These are phyloP conservation scores for Lactarius evosmus DNA, from an alignment of 768 basidiomycete species.

Conservation along the genomic window DNA sequence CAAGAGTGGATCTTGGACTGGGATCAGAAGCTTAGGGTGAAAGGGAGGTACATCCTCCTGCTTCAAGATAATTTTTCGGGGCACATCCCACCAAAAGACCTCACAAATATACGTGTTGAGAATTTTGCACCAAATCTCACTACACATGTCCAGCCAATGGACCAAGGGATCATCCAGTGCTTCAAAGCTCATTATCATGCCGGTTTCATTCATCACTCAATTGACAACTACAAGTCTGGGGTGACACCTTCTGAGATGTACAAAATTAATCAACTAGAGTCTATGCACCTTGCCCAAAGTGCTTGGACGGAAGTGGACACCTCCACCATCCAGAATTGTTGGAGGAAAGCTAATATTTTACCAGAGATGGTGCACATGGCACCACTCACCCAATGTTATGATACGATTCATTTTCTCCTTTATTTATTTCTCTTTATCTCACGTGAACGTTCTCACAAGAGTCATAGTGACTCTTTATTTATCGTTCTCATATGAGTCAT, in stretches of 20 bases:
- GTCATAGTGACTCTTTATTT: too few species aligned
- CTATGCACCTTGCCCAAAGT: conserved; percentile 35
- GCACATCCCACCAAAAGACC: conserved; percentile 31
- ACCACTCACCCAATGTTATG: too few species aligned
- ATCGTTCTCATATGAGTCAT: too few species aligned
- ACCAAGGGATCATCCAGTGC: conserved; percentile 38
- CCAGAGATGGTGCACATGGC: background rate
- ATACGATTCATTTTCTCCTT: too few species aligned
- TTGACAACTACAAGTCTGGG: conserved; percentile 10
- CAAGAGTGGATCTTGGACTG: too few species aligned
- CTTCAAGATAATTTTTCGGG: conserved; percentile 37
- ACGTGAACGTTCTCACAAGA: too few species aligned
- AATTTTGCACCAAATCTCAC: conserved; percentile 39
- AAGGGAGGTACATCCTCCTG: conserved; percentile 30
- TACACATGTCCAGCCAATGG: conserved; percentile 38
- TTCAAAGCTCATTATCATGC: conserved; percentile 39
- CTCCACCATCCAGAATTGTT: conserved; percentile 39
- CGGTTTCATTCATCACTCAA: conserved; percentile 29
- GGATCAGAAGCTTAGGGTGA: too few species aligned
- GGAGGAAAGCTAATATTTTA: conserved; percentile 33
- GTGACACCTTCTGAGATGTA: conserved; percentile 33
- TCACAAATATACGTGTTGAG: conserved; percentile 34
- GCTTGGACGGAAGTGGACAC: conserved; percentile 36
- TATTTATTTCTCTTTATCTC: too few species aligned
- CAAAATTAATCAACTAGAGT: conserved; percentile 38